Evolutionary conservation across 371 early-diverging fungal species (phyloP), one percentile per base, ranked within the genome.

Genomic region (Scutellospora calospora): DNA sequence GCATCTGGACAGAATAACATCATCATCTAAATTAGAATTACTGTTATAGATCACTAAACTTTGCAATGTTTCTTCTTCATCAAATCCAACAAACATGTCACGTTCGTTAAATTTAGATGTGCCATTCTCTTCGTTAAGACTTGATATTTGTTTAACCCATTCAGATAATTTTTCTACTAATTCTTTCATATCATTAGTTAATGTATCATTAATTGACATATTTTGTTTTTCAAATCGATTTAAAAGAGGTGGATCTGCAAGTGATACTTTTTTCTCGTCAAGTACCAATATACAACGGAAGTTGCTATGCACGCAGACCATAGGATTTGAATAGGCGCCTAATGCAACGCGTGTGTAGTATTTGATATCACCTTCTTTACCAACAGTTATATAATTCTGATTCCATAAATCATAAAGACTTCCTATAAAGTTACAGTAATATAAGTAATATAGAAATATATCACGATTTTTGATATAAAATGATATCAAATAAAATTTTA

Each of bases 381-480:
- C 80, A 49, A 59, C 59, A 8, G 71, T 25, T 9, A 81, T 76
- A 33, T 81, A 81, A 60, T 81, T 81, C 31, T 81, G 76, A 78
- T 81, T 76, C 81, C 81, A 81, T 54, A 81, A 62, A 33, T 75
- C 76, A 35, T 81, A 81, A 31, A 81, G 77, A 65, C 60, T 81
- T 31, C 52, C 81, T 81, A 69, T 45, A 25, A 18, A 25, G 25
- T 16, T 14, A 20, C 1, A 76, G 73, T 5, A n/a, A 60, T 22
- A 62, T 9, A 77, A 11, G 1, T 1, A 29, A 38, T 57, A 25
- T n/a, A 71, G 51, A 14, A 33, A n/a, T 27, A n/a, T n/a, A n/a
- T n/a, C 25, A 52, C 54, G n/a, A 35, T 6, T 31, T 45, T 8
- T 52, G 55, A 60, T 16, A 73, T 38, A 38, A 12, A 73, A 18